A percentile compares a stretch with the other conserved stretches of the same genome.
Conservation (phyloP, 495 filamentous ascomycete genomes). For the Neurospora sp. region DNA sequence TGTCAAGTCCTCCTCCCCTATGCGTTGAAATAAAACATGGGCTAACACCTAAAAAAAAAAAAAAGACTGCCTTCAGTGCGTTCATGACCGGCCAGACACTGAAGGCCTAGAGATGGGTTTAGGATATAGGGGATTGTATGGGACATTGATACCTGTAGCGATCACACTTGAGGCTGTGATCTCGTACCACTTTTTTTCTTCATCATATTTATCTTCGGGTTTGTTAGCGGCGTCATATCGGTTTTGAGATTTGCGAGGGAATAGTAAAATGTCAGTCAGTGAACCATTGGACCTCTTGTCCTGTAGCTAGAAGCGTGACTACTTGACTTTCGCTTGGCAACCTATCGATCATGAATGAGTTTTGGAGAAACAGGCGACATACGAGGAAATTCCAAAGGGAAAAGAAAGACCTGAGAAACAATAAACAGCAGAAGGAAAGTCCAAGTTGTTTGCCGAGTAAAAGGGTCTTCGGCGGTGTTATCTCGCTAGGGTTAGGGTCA, state of each 20-base stretch:
- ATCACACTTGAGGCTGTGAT: not conserved
- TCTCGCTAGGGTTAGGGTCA: not conserved
- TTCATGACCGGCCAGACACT: conserved; percentile 34
- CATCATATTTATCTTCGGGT: not conserved
- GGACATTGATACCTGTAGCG: not conserved
- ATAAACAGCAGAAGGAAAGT: not conserved
- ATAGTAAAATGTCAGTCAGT: not conserved
- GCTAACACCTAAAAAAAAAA: conserved; percentile 11
- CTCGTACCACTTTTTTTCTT: not conserved
- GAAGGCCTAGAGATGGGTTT: not conserved
- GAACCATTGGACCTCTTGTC: not conserved
- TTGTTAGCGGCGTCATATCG: not conserved
- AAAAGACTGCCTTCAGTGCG: conserved; percentile 32
- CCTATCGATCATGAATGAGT: not conserved
- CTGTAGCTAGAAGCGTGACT: not conserved
- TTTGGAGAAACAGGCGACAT: not conserved
- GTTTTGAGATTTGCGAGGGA: not conserved
- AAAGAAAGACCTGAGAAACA: too few relatives aligned
- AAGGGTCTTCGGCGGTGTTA: not conserved
- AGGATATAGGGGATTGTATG: not conserved
- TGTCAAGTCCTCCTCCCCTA: conserved; percentile 13
- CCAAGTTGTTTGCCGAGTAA: not conserved
- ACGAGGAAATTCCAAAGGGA: too few relatives aligned
- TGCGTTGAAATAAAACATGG: not conserved
- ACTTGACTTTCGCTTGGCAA: not conserved